These are phyloP conservation scores for Tuber indicum DNA, from an alignment of 495 filamentous ascomycete species.

Conservation along the genomic window DNA sequence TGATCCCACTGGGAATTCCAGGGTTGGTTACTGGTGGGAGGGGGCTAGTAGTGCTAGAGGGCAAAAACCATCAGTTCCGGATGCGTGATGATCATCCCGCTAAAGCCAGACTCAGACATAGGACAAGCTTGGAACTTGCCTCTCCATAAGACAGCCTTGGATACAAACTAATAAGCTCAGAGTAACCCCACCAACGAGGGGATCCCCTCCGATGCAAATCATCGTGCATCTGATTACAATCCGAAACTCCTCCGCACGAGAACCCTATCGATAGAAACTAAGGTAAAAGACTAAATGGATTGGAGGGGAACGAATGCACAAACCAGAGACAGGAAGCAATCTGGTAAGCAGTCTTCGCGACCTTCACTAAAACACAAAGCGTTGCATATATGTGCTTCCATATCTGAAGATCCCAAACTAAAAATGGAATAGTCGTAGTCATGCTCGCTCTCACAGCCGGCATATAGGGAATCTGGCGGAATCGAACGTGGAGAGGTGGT, in stretches of 20 bases:
- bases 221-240: neutral
- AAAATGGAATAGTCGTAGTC: neutral
- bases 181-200: neutral
- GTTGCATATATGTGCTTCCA: neutral
- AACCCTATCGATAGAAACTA: neutral
- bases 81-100: neutral
- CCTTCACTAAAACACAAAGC: neutral
- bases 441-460: neutral
- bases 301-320: neutral
- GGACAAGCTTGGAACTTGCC: neutral
- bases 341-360: neutral
- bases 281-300: neutral
- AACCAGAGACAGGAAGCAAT: constrained; percentile 1
- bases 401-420: neutral
- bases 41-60: neutral
- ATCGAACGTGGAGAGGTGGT: neutral
- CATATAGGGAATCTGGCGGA: neutral
- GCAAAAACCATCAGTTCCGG: neutral
- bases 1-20: neutral
- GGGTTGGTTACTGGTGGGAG: neutral
- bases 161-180: neutral
- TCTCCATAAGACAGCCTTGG: neutral
- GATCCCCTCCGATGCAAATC: neutral
- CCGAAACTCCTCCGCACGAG: neutral
- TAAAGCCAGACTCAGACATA: neutral